Evolutionary conservation across 202 grass and related monocot species (phyloP), one percentile per base, ranked within the genome.

Genomic region (Setaria viridis): DNA sequence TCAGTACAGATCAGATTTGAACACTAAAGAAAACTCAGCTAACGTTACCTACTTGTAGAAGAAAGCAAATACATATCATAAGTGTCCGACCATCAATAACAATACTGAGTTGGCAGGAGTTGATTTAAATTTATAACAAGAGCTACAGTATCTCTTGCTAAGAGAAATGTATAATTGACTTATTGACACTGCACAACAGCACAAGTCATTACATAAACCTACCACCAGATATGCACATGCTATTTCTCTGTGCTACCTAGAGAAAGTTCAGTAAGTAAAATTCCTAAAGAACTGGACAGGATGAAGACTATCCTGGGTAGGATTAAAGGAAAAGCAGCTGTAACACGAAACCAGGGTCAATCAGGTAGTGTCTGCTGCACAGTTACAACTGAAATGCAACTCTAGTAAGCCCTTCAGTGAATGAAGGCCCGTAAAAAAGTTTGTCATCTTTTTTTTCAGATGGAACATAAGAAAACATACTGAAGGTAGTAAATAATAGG

Each of bases 291-390:
- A 47, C n/a, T 33, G 41, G 41, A 45, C 21, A 62, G 6, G 13
- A 11, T 42, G 0, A 82, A 51, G 11, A 43, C 2, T 82, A 62
- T 77, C 41, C 53, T 60, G 14, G 29, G 35, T 77, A 82, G 9
- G 43, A 10, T 19, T 47, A 63, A 58, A 78, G 14, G n/a, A 51
- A 51, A 64, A 87, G 4, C 50, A 87, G 41, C 17, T 62, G 66
- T 57, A 77, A 50, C 9, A 41, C 10, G 9, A 78, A 80, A 48
- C 4, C 19, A 84, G 10, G 9, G 7, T n/a, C 47, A 64, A 59
- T 35, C 43, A 79, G 78, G 47, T 56, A 76, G 48, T 51, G 12
- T 67, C 77, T 74, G 70, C 60, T 48, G 58, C 51, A 60, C 37
- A 66, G 7, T 25, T 72, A 46, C 60, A 82, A 11, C 19, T 19